Conservation (phyloP, 2,329 filamentous ascomycete species). For the Sarocladium kiliense region DNA sequence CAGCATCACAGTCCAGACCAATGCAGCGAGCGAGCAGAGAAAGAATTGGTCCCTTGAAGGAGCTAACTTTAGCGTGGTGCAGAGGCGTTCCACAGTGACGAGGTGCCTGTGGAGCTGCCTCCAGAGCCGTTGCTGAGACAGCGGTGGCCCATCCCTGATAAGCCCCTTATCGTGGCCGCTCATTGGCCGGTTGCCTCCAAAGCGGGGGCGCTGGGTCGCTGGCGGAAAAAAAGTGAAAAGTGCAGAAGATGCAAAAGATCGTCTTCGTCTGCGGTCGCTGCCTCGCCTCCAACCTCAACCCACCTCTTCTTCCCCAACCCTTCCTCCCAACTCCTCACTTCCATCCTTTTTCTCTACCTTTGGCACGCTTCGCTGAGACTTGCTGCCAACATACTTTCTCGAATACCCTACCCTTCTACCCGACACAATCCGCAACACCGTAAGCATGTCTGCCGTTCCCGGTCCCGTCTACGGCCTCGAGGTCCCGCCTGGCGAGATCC, state of each 20-base stretch:
- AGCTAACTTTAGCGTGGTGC: neutral
- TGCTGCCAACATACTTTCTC: neutral
- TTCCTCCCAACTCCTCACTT: neutral
- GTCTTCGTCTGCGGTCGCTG: constrained; percentile 4
- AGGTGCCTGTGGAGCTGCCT: constrained; percentile 5
- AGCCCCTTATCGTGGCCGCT: constrained; percentile 21
- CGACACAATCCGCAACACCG: constrained; percentile 6
- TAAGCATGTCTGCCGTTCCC: constrained; percentile 52
- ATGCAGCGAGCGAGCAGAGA: too few species aligned
- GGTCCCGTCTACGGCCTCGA: constrained; percentile 89
- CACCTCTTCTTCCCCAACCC: neutral
- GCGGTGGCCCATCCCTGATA: constrained; percentile 22
- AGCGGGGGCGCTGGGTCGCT: constrained; percentile 10
- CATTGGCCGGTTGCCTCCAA: constrained; percentile 20
- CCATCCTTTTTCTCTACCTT: neutral
- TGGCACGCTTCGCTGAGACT: neutral
- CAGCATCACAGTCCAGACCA: too few species aligned
- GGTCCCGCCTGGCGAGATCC: constrained; percentile 78
- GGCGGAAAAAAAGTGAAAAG: constrained; percentile 9
- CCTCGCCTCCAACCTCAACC: constrained; percentile 8
- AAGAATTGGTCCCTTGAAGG: too few species aligned
- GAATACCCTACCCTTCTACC: constrained; percentile 2
- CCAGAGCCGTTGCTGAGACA: constrained; percentile 27
- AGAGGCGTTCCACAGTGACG: constrained; percentile 4
- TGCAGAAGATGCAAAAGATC: constrained; percentile 8